Evolutionary conservation across 768 basidiomycete genomes (phyloP).

Genomic region (Imleria badia): DNA sequence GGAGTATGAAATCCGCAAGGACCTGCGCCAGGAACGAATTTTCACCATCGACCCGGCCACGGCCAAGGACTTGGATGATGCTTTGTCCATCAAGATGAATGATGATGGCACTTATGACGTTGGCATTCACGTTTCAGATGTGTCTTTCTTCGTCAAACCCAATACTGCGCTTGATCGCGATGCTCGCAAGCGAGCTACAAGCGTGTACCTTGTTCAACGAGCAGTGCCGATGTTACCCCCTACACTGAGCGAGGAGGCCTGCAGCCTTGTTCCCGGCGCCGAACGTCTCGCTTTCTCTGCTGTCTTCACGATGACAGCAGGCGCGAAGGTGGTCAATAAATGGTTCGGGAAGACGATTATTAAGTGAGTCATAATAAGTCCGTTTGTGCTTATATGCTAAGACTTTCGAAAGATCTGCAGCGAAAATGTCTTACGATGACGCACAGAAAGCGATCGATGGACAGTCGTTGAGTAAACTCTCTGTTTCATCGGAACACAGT

Average conservation of each 20-base stretch:
- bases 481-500: conserved; percentile 57
- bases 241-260: conserved; percentile 87
- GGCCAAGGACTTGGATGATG: conserved; percentile 95
- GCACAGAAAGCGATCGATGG: conserved; percentile 85
- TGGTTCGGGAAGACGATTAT: conserved; percentile 95
- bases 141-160: conserved; percentile 91
- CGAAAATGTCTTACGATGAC: conserved; percentile 79
- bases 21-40: conserved; percentile 78
- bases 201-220: conserved; percentile 95
- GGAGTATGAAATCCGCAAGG: conserved; percentile 85
- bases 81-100: conserved; percentile 82
- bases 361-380: conserved; percentile 51
- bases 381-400: neutral
- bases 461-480: conserved; percentile 49
- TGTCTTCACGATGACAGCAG: conserved; percentile 80
- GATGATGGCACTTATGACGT: conserved; percentile 93
- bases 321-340: conserved; percentile 80
- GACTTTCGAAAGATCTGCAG: conserved; percentile 63
- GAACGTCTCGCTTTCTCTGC: conserved; percentile 93
- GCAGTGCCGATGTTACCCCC: conserved; percentile 97
- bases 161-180: conserved; percentile 98
- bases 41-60: conserved; percentile 92
- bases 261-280: conserved; percentile 83
- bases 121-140: conserved; percentile 95
- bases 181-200: conserved; percentile 94